Evolutionary conservation across 1,284 basidiomycete species (phyloP), one percentile per base, ranked within the genome.

Genomic region (Sparassis latifolia): DNA sequence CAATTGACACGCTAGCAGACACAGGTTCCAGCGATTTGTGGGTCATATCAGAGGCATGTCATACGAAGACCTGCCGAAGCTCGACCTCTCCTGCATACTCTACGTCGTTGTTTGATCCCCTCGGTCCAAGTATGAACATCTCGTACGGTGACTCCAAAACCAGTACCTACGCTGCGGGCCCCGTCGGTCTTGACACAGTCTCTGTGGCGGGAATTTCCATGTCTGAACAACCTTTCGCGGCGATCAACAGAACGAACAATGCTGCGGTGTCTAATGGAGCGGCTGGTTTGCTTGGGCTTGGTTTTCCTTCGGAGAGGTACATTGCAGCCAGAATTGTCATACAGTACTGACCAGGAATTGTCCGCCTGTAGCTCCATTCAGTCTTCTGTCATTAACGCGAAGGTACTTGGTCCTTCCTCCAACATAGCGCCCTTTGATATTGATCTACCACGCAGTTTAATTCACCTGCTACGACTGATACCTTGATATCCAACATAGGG

Each of bases 221-320:
- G 52, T 48, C 50, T 10, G 52, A 62, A 35, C 71, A 73, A 50
- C 51, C 63, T 2, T 66, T 71, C 33, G 69, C 62, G 4, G 68
- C 69, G 7, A 58, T 72, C 29, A 63, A 65, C 48, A 56, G 64
- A 41, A 73, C 71, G 1, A 61, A 70, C 50, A 71, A 66, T 53
- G 60, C 63, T 2, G 65, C 67, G 29, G 65, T 71, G n/a, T 54
- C 58, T 38, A 62, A 67, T 20, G 69, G 68, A 4, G 63, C 64
- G 33, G 66, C 68, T 27, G 70, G 71, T 7, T 71, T 73, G n/a
- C 62, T 73, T 20, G 71, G 71, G 10, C 60, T 73, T 6, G 69
- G 69, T 4, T 73, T 73, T 49, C 68, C 69, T 4, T 57, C 63
- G 10, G 62, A 61, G 41, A 70, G 67, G 67, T 67, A 43, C 28